phyloP scores from a whole-genome alignment of 2,329 filamentous ascomycete genomes.

The Cadophora gregata region DNA sequence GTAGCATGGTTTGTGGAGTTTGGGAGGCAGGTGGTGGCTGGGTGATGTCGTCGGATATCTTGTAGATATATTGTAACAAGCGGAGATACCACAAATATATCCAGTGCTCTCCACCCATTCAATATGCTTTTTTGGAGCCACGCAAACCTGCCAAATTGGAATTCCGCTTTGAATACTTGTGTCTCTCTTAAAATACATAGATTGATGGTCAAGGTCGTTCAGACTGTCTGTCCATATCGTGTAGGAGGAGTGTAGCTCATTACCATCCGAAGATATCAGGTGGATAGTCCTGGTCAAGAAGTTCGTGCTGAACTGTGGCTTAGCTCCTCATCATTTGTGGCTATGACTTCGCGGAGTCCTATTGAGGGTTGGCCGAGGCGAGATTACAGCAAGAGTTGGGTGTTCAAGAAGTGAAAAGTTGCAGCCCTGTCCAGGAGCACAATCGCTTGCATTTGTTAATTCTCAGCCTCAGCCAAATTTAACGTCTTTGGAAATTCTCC shows the following conservation, averaged over 20 bases:
- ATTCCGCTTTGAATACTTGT: neutral
- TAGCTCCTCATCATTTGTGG: no score
- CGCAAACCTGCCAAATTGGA: neutral
- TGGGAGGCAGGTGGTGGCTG: constrained; percentile 1
- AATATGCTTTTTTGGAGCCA: neutral
- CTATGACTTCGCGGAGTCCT: no score
- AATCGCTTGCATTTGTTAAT: neutral
- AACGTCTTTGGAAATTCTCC: neutral
- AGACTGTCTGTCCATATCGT: no score
- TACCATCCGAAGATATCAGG: no score
- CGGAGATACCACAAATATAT: constrained; percentile 26
- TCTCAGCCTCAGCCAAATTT: neutral
- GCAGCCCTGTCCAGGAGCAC: neutral
- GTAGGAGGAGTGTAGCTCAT: no score
- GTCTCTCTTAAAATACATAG: neutral
- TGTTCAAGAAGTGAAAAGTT: no score
- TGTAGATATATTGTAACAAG: constrained; percentile 35
- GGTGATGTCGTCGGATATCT: constrained; percentile 17
- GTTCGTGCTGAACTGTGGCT: no score
- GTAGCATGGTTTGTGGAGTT: constrained; percentile 19
- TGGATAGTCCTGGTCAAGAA: no score
- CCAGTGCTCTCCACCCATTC: constrained; percentile 8
- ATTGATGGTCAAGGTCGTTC: neutral
- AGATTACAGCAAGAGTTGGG: no score
- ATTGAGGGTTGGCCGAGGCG: no score